Evolutionary conservation across 306 rosid species (phyloP).

Genomic region (Acacia crassicarpa): DNA sequence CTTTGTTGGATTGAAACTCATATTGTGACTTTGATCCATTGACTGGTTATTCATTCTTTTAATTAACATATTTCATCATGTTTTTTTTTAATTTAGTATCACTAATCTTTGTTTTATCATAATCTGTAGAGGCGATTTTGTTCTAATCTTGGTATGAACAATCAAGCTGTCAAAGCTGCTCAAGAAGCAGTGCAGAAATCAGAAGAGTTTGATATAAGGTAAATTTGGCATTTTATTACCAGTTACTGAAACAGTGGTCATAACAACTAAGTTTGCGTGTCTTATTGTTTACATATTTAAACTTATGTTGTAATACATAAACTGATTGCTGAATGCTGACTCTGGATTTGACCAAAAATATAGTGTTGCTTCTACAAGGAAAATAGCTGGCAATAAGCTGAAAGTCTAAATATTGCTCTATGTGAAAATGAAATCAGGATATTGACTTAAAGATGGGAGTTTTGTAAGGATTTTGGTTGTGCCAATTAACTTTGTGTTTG

Average conservation of each 20-base stretch:
- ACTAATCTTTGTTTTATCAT: not conserved
- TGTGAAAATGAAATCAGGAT: not conserved
- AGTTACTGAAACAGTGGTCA: not conserved
- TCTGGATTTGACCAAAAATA: not conserved
- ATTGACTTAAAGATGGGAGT: not conserved
- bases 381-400: not conserved
- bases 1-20: not conserved
- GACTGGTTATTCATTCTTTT: not conserved
- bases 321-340: not conserved
- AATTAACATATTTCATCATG: not conserved
- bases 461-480: not conserved
- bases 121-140: constrained; percentile 70
- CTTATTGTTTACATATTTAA: not conserved
- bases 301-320: not conserved
- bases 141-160: constrained; percentile 80
- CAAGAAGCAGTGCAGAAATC: constrained; percentile 64
- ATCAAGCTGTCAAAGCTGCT: constrained; percentile 79
- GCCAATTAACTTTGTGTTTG: not conserved
- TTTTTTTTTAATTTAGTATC: not conserved
- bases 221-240: not conserved
- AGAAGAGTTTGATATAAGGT: constrained; percentile 43
- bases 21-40: not conserved
- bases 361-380: not conserved
- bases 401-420: not conserved
- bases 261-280: not conserved